phyloP scores from a whole-genome alignment of 108 stramenopile species.

The Pseudonitzschia delicatissima region DNA sequence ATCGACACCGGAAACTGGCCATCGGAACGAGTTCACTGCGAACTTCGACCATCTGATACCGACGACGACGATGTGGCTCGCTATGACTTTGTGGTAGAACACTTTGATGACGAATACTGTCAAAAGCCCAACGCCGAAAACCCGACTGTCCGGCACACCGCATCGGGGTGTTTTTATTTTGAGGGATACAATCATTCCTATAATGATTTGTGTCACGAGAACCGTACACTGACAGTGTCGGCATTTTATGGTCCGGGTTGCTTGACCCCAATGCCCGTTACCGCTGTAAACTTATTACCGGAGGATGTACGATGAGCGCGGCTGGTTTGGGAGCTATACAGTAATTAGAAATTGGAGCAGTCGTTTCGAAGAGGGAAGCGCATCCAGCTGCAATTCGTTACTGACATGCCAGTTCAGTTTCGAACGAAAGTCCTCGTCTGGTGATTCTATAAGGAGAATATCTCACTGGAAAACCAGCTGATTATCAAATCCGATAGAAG shows the following conservation, averaged over 20 bases:
- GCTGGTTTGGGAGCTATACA: too few relatives aligned
- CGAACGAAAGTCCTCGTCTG: too few relatives aligned
- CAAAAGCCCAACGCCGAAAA: neutral
- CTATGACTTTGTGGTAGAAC: neutral
- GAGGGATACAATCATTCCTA: neutral
- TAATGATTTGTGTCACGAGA: neutral
- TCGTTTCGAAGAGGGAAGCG: too few relatives aligned
- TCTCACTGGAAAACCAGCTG: too few relatives aligned
- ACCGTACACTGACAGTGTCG: neutral
- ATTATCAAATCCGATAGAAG: too few relatives aligned
- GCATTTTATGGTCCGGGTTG: neutral
- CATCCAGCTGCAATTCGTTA: too few relatives aligned
- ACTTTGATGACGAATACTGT: neutral
- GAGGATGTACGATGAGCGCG: neutral
- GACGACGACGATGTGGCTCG: neutral
- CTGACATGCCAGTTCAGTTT: too few relatives aligned
- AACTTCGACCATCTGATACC: neutral
- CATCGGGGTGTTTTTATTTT: neutral
- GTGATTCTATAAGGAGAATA: too few relatives aligned
- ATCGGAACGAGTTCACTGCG: neutral
- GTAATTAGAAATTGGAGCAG: too few relatives aligned
- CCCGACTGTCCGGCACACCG: neutral
- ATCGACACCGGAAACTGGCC: slow-evolving; percentile 3
- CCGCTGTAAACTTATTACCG: neutral
- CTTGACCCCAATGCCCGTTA: neutral